Percentiles rank a stretch among this genome's conserved stretches.
Evolutionary conservation across 108 stramenopile species (phyloP).

Genomic region (Nitzschia sp.): DNA sequence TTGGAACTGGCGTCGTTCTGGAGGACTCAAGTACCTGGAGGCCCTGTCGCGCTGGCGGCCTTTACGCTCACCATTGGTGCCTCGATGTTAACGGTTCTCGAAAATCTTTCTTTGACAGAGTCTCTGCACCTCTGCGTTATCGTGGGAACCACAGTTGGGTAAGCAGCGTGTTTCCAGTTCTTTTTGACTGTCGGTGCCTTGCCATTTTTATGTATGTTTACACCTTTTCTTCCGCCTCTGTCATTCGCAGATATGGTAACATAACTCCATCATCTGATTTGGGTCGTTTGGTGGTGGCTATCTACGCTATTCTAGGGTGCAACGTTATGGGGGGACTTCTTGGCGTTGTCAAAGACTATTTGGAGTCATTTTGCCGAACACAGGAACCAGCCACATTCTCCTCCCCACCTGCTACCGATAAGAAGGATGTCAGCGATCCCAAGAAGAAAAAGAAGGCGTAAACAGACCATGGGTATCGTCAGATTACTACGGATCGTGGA

Average conservation of each 20-base stretch:
- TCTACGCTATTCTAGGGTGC: conserved; percentile 50
- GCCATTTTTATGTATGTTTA: no score
- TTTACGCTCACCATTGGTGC: conserved; percentile 43
- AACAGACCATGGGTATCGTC: no score
- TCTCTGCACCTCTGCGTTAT: conserved; percentile 51
- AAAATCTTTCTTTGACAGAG: conserved; percentile 34
- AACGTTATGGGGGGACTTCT: conserved; percentile 49
- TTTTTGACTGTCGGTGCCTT: no score
- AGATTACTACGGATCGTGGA: no score
- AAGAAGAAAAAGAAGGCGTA: neutral
- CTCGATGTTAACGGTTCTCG: conserved; percentile 29
- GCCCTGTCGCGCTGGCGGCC: conserved; percentile 23
- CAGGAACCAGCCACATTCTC: neutral
- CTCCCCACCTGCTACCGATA: neutral
- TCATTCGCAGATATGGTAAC: conserved; percentile 51
- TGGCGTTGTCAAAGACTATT: conserved; percentile 15
- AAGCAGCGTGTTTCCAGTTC: neutral
- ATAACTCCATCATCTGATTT: conserved; percentile 38
- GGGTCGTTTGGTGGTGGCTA: conserved; percentile 43
- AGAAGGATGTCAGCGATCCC: neutral
- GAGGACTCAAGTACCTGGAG: conserved; percentile 48
- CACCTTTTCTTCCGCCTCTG: no score
- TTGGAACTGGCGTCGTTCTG: conserved; percentile 51
- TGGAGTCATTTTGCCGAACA: conserved; percentile 21
- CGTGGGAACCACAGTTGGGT: conserved; percentile 31